Percentiles rank a stretch among this genome's conserved stretches.
These are phyloP conservation scores for Xerocomellus chrysenteron DNA, from an alignment of 768 basidiomycete genomes.

Conservation along the genomic window DNA sequence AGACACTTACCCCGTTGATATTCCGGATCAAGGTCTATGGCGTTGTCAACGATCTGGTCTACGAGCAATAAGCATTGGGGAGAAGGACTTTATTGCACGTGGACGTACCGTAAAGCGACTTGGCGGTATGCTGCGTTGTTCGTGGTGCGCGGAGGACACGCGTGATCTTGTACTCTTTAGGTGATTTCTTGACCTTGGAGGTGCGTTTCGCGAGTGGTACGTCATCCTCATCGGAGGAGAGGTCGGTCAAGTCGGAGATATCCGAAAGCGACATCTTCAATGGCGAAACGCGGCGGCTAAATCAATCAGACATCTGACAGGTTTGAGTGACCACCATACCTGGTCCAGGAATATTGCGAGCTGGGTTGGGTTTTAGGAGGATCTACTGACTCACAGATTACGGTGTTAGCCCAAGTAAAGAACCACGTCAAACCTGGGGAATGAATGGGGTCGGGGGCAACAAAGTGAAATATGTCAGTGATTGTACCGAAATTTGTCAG, in stretches of 20 bases:
- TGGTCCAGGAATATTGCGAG: not conserved
- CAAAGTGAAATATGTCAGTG: not conserved
- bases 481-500: constrained; percentile 9
- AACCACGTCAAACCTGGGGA: not conserved
- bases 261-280: constrained; percentile 38
- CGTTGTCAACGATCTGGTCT: constrained; percentile 49
- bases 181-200: constrained; percentile 22
- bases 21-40: constrained; percentile 59
- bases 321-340: not conserved
- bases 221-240: constrained; percentile 42
- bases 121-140: constrained; percentile 41
- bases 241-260: constrained; percentile 47
- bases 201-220: constrained; percentile 23
- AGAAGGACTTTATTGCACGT: not conserved
- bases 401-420: not conserved
- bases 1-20: constrained; percentile 57
- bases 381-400: not conserved
- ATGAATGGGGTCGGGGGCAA: not conserved
- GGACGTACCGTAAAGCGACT: constrained; percentile 43
- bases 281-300: not conserved
- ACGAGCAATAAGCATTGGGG: not conserved
- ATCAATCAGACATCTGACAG: not conserved
- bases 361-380: not conserved
- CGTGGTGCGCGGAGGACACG: constrained; percentile 39
- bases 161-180: constrained; percentile 31